Evolutionary conservation across 108 stramenopile genomes (phyloP).

Genomic region (Craspedostauros australis): DNA sequence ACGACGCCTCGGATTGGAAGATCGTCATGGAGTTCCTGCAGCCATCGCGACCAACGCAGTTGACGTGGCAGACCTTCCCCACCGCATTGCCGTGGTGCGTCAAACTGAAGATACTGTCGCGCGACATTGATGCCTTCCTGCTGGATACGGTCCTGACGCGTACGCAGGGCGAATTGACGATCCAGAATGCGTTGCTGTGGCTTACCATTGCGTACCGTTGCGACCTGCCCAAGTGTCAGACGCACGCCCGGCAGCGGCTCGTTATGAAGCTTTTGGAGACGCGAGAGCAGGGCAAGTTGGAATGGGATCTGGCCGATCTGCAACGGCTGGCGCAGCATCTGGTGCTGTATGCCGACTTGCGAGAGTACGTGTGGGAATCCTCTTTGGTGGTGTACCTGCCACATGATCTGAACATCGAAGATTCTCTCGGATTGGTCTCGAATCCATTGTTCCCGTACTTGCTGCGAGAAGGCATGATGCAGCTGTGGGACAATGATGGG

Average conservation of each 20-base stretch:
- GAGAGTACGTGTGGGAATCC: conserved; percentile 22
- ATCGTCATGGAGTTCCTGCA: conserved; percentile 3
- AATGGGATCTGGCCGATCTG: conserved; percentile 20
- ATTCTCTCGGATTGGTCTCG: conserved; percentile 7
- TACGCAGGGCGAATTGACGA: not conserved
- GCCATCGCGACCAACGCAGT: not conserved
- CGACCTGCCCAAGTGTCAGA: conserved; percentile 7
- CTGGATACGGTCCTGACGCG: conserved; percentile 2
- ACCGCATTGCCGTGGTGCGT: conserved; percentile 18
- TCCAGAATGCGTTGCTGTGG: conserved; percentile 1
- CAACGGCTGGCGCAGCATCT: conserved; percentile 7
- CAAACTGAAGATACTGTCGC: conserved; percentile 6
- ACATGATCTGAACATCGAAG: conserved; percentile 18
- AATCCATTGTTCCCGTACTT: conserved; percentile 23
- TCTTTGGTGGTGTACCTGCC: conserved; percentile 19
- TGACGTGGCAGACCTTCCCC: conserved; percentile 12
- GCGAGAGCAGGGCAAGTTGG: not conserved
- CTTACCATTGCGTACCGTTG: conserved; percentile 13
- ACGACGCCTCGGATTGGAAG: conserved; percentile 2
- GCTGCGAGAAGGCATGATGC: conserved; percentile 28
- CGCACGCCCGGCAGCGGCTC: conserved; percentile 4
- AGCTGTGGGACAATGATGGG: too few relatives aligned
- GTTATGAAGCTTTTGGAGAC: conserved; percentile 6
- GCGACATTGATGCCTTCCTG: conserved; percentile 13
- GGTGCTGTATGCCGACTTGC: conserved; percentile 4